Conservation (phyloP, 352 stramenopile genomes). For the Aphanomyces astaci region DNA sequence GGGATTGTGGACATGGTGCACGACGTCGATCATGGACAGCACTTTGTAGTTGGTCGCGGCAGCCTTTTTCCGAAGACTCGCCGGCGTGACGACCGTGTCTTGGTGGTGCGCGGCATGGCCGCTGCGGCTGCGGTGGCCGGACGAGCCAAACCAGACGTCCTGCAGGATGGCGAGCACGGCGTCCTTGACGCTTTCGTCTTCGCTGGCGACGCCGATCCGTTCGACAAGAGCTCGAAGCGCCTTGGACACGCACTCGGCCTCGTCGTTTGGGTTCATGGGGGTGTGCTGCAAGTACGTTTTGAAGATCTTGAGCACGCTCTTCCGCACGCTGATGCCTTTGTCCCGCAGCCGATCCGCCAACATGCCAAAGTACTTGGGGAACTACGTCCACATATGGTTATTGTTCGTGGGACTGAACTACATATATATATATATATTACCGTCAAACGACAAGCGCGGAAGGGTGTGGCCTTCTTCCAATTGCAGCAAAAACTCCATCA, state of each 20-base stretch:
- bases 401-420: too few species aligned
- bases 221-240: slow-evolving; percentile 74
- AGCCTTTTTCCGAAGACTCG: neutral
- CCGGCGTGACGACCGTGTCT: neutral
- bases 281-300: slow-evolving; percentile 35
- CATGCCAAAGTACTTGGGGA: slow-evolving; percentile 74
- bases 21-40: slow-evolving; percentile 67
- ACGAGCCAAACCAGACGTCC: slow-evolving; percentile 71
- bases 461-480: slow-evolving; percentile 63
- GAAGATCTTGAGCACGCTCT: slow-evolving; percentile 80
- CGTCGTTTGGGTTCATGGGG: neutral
- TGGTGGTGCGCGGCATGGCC: too few species aligned
- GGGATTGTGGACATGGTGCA: slow-evolving; percentile 56
- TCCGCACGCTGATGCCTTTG: slow-evolving; percentile 79
- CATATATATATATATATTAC: too few species aligned
- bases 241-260: slow-evolving; percentile 19
- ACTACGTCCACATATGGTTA: too few species aligned
- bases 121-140: neutral
- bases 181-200: slow-evolving; percentile 75
- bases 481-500: slow-evolving; percentile 57
- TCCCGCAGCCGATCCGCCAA: slow-evolving; percentile 64
- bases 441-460: neutral
- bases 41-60: slow-evolving; percentile 28
- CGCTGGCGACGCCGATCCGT: slow-evolving; percentile 53
- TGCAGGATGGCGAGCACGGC: slow-evolving; percentile 82